Evolutionary conservation across 2,329 filamentous ascomycete species (phyloP).

Genomic region (Pyrenophora teres): DNA sequence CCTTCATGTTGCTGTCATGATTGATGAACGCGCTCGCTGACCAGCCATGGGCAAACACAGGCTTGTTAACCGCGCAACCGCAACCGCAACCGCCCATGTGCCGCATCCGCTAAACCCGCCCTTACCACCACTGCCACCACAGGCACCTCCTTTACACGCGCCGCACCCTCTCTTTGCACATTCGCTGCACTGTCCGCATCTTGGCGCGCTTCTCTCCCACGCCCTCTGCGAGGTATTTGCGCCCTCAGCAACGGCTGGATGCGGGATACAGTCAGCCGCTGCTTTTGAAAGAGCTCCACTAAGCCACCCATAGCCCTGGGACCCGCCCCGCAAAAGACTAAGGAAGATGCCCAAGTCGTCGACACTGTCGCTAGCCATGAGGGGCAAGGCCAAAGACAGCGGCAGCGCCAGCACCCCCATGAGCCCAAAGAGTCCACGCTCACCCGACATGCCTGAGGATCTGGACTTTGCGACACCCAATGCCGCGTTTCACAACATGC

Average conservation of each 20-base stretch:
- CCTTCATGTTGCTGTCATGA: slow-evolving; percentile 11
- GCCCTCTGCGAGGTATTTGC: slow-evolving; percentile 34
- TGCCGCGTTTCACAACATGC: slow-evolving; percentile 36
- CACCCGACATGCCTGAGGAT: slow-evolving; percentile 31
- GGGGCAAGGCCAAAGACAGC: slow-evolving; percentile 40
- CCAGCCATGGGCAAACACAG: slow-evolving; percentile 39
- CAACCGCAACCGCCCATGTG: slow-evolving; percentile 32
- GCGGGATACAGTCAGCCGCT: slow-evolving; percentile 1
- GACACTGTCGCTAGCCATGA: slow-evolving; percentile 45
- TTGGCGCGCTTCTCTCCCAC: slow-evolving; percentile 22
- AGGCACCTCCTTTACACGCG: slow-evolving; percentile 15
- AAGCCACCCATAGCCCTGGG: slow-evolving; percentile 32
- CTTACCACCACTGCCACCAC: background rate
- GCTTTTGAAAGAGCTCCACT: slow-evolving; percentile 20
- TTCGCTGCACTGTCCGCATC: slow-evolving; percentile 18
- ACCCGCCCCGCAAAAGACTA: slow-evolving; percentile 33
- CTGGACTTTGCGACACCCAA: slow-evolving; percentile 39
- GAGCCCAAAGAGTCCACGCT: slow-evolving; percentile 43
- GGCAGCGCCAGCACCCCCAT: slow-evolving; percentile 34
- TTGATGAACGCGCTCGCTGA: slow-evolving; percentile 34
- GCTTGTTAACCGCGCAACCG: slow-evolving; percentile 19
- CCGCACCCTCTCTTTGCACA: slow-evolving; percentile 22
- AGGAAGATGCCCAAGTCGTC: slow-evolving; percentile 49
- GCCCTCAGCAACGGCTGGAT: slow-evolving; percentile 10
- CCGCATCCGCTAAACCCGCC: slow-evolving; percentile 25